Percentiles rank a stretch among this genome's conserved stretches.
phyloP scores from a whole-genome alignment of 2,329 filamentous ascomycete species.

The Scedosporium minutisporum region DNA sequence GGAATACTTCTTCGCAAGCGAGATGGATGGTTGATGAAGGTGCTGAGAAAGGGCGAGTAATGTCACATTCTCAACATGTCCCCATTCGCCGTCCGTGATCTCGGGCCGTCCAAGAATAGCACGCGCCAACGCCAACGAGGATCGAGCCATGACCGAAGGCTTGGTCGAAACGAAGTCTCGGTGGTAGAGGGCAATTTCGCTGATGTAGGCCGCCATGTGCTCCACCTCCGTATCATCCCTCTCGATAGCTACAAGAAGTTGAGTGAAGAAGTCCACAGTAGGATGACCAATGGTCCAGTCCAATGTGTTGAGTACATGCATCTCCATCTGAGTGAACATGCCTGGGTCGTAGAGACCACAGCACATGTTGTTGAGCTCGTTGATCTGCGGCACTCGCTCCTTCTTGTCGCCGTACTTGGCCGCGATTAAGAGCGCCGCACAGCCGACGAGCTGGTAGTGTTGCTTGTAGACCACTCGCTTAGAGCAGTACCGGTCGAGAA shows the following conservation, averaged over 20 bases:
- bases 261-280: slow-evolving; percentile 87
- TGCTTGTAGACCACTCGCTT: slow-evolving; percentile 97
- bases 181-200: slow-evolving; percentile 92
- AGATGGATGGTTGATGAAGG: slow-evolving; percentile 48
- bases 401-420: slow-evolving; percentile 99
- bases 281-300: slow-evolving; percentile 95
- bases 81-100: slow-evolving; percentile 67
- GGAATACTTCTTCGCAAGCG: slow-evolving; percentile 51
- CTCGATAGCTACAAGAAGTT: slow-evolving; percentile 76
- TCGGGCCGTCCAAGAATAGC: slow-evolving; percentile 78
- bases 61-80: slow-evolving; percentile 59
- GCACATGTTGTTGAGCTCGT: slow-evolving; percentile 98
- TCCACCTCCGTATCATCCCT: slow-evolving; percentile 75
- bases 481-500: slow-evolving; percentile 95
- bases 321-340: slow-evolving; percentile 99
- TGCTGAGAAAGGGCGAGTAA: slow-evolving; percentile 50
- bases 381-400: slow-evolving; percentile 93
- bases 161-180: slow-evolving; percentile 91
- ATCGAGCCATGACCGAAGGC: slow-evolving; percentile 82
- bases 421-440: slow-evolving; percentile 88
- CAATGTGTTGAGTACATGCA: slow-evolving; percentile 95
- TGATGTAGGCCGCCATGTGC: slow-evolving; percentile 88
- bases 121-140: slow-evolving; percentile 74
- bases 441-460: slow-evolving; percentile 96
- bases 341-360: slow-evolving; percentile 96